A percentile compares a stretch with the other conserved stretches of the same genome.
Evolutionary conservation across 2,329 filamentous ascomycete genomes (phyloP).

Genomic region (Botryotinia globosa): DNA sequence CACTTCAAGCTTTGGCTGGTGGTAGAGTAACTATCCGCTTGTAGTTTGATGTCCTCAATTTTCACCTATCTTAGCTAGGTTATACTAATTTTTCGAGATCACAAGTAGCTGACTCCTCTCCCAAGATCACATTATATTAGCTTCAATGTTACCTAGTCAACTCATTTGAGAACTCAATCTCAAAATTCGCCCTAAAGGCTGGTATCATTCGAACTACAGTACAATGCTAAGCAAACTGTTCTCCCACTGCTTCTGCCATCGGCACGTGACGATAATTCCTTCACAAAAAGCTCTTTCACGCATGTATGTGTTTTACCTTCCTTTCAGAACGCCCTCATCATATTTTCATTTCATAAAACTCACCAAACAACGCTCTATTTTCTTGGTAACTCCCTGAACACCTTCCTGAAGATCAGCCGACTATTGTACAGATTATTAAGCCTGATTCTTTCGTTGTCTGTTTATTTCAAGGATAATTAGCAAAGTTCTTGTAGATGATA

Average conservation of each 20-base stretch:
- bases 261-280: neutral
- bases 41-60: neutral
- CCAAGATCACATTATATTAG: neutral
- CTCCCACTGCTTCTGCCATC: neutral
- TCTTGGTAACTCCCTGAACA: slow-evolving; percentile 56
- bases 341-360: too few species aligned
- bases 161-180: neutral
- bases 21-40: neutral
- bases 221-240: neutral
- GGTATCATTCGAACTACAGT: neutral
- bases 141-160: neutral
- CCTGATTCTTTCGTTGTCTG: slow-evolving; percentile 85
- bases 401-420: slow-evolving; percentile 82
- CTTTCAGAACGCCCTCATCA: neutral
- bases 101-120: neutral
- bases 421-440: slow-evolving; percentile 87
- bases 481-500: neutral
- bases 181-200: neutral
- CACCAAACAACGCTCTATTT: slow-evolving; percentile 29
- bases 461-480: neutral
- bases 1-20: neutral
- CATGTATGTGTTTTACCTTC: neutral
- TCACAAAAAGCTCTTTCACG: neutral
- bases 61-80: neutral
- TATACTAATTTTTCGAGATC: neutral